These are phyloP conservation scores for Pisolithus orientalis DNA, from an alignment of 768 basidiomycete genomes.

Conservation along the genomic window DNA sequence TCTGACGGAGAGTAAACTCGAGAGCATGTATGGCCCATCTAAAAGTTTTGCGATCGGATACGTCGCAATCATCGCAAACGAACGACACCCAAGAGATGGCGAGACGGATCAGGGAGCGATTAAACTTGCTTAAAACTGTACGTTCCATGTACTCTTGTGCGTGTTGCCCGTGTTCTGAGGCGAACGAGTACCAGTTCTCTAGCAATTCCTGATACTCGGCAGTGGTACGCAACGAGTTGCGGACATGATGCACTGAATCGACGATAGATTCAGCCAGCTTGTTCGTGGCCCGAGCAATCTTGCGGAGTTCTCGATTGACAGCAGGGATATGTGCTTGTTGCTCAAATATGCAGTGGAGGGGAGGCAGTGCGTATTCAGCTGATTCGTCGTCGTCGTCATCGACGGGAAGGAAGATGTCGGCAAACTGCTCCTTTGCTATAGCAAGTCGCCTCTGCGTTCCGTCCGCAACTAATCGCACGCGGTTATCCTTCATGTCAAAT, in stretches of 20 bases:
- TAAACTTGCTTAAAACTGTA: slow-evolving; percentile 63
- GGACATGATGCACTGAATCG: slow-evolving; percentile 85
- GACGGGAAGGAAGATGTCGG: slow-evolving; percentile 51
- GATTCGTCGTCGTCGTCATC: slow-evolving; percentile 56
- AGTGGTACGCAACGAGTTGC: slow-evolving; percentile 53
- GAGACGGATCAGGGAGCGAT: slow-evolving; percentile 76
- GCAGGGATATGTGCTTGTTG: slow-evolving; percentile 86
- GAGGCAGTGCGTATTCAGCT: slow-evolving; percentile 35
- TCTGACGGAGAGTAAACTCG: slow-evolving; percentile 86
- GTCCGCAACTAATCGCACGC: slow-evolving; percentile 89
- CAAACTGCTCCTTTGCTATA: slow-evolving; percentile 72
- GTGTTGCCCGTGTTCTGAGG: slow-evolving; percentile 93
- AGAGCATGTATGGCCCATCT: slow-evolving; percentile 97
- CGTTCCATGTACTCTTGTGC: slow-evolving; percentile 86
- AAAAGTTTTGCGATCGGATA: slow-evolving; percentile 92
- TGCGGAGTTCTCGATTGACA: slow-evolving; percentile 85
- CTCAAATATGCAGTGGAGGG: slow-evolving; percentile 55
- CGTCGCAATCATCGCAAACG: slow-evolving; percentile 97
- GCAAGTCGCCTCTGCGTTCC: slow-evolving; percentile 74
- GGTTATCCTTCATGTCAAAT: slow-evolving; percentile 78
- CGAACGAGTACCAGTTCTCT: slow-evolving; percentile 93
- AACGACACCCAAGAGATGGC: slow-evolving; percentile 98
- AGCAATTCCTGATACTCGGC: slow-evolving; percentile 75
- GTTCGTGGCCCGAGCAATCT: slow-evolving; percentile 85
- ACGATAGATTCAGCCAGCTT: slow-evolving; percentile 90